A percentile compares a stretch with the other conserved stretches of the same genome.
Evolutionary conservation across 208 protist genomes (phyloP).

Genomic region (Polymyxa betae): DNA sequence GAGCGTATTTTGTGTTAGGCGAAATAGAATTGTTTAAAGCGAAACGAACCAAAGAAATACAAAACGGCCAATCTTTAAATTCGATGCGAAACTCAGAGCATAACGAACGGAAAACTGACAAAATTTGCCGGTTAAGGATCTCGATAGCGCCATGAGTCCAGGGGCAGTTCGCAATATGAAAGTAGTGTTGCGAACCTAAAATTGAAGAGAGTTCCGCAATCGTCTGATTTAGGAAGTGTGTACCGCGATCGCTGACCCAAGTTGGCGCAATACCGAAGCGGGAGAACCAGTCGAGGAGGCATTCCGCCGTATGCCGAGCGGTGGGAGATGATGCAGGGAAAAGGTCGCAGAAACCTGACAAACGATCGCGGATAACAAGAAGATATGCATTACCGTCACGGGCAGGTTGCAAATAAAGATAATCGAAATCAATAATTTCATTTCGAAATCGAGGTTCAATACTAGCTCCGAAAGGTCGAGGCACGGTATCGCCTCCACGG

Average conservation of each 20-base stretch:
- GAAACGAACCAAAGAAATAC: background rate
- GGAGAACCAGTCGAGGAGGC: background rate
- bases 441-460: background rate
- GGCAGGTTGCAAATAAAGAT: slow-evolving; percentile 4
- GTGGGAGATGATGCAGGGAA: background rate
- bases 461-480: background rate
- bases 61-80: background rate
- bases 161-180: background rate
- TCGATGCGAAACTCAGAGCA: slow-evolving; percentile 10
- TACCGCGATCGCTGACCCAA: background rate
- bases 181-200: background rate
- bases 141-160: background rate
- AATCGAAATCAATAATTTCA: slow-evolving; percentile 47
- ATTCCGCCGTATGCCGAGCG: background rate
- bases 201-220: background rate
- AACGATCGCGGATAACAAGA: background rate
- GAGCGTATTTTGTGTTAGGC: background rate
- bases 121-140: background rate
- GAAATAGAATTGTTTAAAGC: background rate
- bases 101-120: background rate
- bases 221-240: slow-evolving; percentile 7
- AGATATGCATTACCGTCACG: background rate
- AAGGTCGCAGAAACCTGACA: background rate
- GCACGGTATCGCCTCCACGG: background rate
- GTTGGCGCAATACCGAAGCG: background rate